Evolutionary conservation across 306 rosid species (phyloP).

Genomic region (Cicer bijugum): DNA sequence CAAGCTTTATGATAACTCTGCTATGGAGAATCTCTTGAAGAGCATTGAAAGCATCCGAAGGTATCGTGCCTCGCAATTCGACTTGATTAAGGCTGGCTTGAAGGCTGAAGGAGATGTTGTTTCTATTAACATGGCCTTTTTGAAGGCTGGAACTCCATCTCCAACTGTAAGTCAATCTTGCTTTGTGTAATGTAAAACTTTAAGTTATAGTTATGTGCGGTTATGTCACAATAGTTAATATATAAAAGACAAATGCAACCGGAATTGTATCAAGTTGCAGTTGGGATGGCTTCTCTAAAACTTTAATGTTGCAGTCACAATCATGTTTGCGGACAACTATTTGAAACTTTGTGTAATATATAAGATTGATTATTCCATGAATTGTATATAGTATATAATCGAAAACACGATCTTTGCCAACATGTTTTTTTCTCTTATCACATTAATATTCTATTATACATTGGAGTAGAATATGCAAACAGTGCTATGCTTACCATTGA

Average conservation of each 20-base stretch:
- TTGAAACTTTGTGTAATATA: neutral
- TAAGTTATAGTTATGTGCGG: neutral
- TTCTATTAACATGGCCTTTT: conserved; percentile 80
- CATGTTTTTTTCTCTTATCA: conserved; percentile 10
- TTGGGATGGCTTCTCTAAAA: neutral
- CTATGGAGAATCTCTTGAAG: conserved; percentile 88
- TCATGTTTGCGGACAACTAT: neutral
- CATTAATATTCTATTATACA: neutral
- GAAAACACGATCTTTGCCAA: neutral
- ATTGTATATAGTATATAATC: neutral
- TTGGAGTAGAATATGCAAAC: neutral
- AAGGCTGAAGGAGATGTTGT: conserved; percentile 81
- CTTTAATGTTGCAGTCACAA: neutral
- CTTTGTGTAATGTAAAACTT: neutral
- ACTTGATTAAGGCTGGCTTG: conserved; percentile 78
- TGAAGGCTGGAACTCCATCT: conserved; percentile 90
- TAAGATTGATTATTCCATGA: conserved; percentile 13
- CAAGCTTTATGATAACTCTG: conserved; percentile 88
- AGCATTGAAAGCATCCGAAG: conserved; percentile 80
- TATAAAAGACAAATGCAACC: neutral
- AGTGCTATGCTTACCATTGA: neutral
- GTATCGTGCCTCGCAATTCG: conserved; percentile 85
- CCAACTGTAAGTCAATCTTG: conserved; percentile 71
- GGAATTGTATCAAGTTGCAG: no score
- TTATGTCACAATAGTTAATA: neutral